Conservation (phyloP, 768 basidiomycete genomes). For the Daedalea quercina region DNA sequence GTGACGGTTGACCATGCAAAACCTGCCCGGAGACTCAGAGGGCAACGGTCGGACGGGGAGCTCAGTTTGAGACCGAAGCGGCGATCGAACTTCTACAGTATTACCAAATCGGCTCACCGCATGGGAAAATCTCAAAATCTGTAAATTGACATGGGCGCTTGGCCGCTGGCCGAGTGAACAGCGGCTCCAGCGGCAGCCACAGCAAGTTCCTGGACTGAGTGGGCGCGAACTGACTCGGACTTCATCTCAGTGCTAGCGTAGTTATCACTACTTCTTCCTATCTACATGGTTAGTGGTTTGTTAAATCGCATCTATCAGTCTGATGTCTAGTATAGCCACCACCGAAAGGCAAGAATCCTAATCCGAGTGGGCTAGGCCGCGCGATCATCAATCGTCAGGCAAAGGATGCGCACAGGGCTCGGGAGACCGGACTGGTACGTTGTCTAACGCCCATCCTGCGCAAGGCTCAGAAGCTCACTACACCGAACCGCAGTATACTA, state of each 20-base stretch:
- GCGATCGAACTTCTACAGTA: too few species aligned
- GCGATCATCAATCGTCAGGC: slow-evolving; percentile 92
- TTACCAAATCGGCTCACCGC: not conserved
- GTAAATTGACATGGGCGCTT: not conserved
- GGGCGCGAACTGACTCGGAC: too few species aligned
- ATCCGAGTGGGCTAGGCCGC: slow-evolving; percentile 82
- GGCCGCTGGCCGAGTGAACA: too few species aligned
- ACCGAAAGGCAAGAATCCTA: slow-evolving; percentile 52
- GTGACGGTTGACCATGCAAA: too few species aligned
- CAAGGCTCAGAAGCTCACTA: not conserved
- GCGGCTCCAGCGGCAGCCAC: too few species aligned
- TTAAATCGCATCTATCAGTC: not conserved
- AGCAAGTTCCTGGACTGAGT: too few species aligned
- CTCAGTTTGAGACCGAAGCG: too few species aligned
- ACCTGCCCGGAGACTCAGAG: too few species aligned
- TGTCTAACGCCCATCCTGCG: not conserved
- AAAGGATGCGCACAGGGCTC: slow-evolving; percentile 60
- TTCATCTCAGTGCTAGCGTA: too few species aligned
- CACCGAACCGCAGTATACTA: slow-evolving; percentile 50
- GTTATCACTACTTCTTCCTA: not conserved
- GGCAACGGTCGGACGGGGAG: too few species aligned
- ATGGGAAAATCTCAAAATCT: not conserved
- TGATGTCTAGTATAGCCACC: slow-evolving; percentile 21
- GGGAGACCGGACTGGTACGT: slow-evolving; percentile 65
- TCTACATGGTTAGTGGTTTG: not conserved